These are phyloP conservation scores for Paraurostyla sp. DNA, from an alignment of 73 alveolate genomes.

Conservation along the genomic window DNA sequence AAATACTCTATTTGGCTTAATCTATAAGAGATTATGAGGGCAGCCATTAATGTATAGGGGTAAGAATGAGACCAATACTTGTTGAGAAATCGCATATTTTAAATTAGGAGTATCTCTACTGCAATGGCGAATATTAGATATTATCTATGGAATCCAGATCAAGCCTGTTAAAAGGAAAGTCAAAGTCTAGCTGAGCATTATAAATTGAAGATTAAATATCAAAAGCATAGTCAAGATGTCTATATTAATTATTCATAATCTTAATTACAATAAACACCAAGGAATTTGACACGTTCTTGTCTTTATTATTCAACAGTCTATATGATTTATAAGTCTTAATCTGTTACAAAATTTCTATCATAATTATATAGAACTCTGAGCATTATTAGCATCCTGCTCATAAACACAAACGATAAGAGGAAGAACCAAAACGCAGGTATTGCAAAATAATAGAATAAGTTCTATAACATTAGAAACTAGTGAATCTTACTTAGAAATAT, in stretches of 20 bases:
- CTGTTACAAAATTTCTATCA: not conserved
- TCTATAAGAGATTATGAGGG: constrained; percentile 10
- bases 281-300: constrained; percentile 2
- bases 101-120: constrained; percentile 42
- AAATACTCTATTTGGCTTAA: constrained; percentile 16
- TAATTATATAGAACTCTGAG: constrained; percentile 4
- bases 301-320: not conserved
- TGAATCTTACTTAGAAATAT: constrained; percentile 23
- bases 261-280: constrained; percentile 1
- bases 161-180: constrained; percentile 24
- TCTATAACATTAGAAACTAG: not conserved
- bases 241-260: not conserved
- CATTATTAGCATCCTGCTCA: constrained; percentile 13
- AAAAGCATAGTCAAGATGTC: constrained; percentile 5
- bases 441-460: constrained; percentile 20
- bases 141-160: constrained; percentile 40
- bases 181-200: not conserved
- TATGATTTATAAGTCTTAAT: too few species aligned
- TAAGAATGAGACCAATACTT: not conserved
- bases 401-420: constrained; percentile 2
- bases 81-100: not conserved
- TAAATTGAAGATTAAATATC: not conserved
- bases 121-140: not conserved
- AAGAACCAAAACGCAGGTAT: constrained; percentile 56
- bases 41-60: constrained; percentile 44